Evolutionary conservation across 2,329 filamentous ascomycete species (phyloP).

Genomic region (Amesomyces nigricolor): DNA sequence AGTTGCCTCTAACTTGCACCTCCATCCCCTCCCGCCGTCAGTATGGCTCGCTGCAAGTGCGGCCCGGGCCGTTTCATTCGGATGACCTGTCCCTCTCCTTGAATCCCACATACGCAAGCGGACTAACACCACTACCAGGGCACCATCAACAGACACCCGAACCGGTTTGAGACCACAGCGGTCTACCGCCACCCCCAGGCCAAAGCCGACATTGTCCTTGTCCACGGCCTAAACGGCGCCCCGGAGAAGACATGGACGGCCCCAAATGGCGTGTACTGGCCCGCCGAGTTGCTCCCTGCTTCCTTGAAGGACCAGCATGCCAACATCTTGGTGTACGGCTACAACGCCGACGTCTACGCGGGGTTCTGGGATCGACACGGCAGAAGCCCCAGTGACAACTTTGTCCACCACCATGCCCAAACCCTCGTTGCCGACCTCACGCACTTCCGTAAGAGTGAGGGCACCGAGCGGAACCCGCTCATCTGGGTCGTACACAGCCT

Average conservation of each 20-base stretch:
- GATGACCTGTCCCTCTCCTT: no score
- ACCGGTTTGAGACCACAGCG: conserved; percentile 53
- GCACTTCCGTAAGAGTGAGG: conserved; percentile 54
- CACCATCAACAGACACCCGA: conserved; percentile 45
- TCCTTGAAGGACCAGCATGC: conserved; percentile 53
- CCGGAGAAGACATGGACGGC: conserved; percentile 59
- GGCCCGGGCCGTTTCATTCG: conserved; percentile 7
- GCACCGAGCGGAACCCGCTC: conserved; percentile 57
- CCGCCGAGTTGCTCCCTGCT: conserved; percentile 57
- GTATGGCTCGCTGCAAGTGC: conserved; percentile 1
- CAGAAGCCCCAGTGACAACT: conserved; percentile 55
- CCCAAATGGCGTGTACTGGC: conserved; percentile 60
- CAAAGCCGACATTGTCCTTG: conserved; percentile 60
- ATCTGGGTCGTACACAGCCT: conserved; percentile 72
- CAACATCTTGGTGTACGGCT: conserved; percentile 66
- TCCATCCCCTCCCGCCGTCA: not conserved
- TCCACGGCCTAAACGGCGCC: conserved; percentile 65
- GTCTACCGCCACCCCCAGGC: conserved; percentile 56
- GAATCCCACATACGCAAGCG: not conserved
- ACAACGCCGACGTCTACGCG: conserved; percentile 61
- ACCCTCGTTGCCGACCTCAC: conserved; percentile 59
- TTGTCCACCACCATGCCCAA: conserved; percentile 66
- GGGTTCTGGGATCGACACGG: conserved; percentile 4
- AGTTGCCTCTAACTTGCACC: not conserved
- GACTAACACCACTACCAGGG: conserved; percentile 32